Conservation (phyloP, 2,329 filamentous ascomycete genomes). For the Exophiala xenobiotica region DNA sequence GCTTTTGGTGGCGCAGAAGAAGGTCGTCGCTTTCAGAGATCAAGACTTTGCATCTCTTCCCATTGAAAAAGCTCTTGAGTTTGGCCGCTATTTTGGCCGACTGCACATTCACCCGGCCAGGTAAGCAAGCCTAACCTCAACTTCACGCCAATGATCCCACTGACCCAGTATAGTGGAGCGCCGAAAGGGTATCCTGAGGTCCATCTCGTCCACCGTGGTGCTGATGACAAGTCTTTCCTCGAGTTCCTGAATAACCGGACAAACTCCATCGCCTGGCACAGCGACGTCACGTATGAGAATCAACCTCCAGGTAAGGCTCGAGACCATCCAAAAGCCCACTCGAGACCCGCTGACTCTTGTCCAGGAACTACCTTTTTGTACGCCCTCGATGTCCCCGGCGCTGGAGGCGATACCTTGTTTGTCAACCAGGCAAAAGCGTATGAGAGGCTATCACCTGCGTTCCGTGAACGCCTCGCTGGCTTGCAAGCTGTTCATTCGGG, state of each 20-base stretch:
- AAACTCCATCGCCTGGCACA: conserved; percentile 82
- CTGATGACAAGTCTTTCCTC: conserved; percentile 59
- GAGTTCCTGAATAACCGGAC: conserved; percentile 68
- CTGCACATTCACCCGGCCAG: conserved; percentile 78
- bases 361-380: conserved; percentile 79
- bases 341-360: conserved; percentile 36
- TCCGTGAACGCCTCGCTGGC: conserved; percentile 77
- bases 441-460: conserved; percentile 72
- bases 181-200: conserved; percentile 72
- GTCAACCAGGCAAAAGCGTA: conserved; percentile 79
- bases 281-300: conserved; percentile 78
- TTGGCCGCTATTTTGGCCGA: conserved; percentile 73
- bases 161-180: conserved; percentile 52
- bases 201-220: conserved; percentile 74
- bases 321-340: background rate
- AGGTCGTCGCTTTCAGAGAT: conserved; percentile 35
- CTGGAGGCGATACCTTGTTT: conserved; percentile 83
- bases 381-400: conserved; percentile 75
- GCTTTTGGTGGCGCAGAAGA: conserved; percentile 37
- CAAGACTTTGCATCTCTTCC: conserved; percentile 41
- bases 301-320: conserved; percentile 63
- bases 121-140: background rate
- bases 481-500: conserved; percentile 77
- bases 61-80: conserved; percentile 34
- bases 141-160: background rate